A percentile compares a stretch with the other conserved stretches of the same genome.
phyloP scores from a whole-genome alignment of 148 eudicot genomes.

The Amaranthus cruentus region DNA sequence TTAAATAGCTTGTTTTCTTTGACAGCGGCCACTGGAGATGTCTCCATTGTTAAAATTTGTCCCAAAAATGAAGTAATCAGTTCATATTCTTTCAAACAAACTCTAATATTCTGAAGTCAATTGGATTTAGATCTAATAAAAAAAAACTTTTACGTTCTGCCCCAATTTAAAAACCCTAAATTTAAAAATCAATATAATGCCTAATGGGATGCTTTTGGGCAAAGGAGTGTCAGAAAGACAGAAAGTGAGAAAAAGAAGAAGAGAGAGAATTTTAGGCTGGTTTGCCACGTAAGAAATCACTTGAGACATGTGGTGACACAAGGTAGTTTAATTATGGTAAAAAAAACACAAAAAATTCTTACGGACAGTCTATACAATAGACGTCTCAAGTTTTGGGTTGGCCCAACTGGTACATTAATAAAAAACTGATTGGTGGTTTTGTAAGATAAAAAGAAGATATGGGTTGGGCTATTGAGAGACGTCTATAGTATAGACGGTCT shows the following conservation, averaged over 20 bases:
- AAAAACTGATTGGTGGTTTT: no score
- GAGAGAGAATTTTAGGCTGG: background rate
- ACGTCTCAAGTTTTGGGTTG: no score
- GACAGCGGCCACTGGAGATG: slow-evolving; percentile 22
- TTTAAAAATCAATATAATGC: background rate
- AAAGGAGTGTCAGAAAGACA: background rate
- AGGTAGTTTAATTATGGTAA: no score
- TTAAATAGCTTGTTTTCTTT: slow-evolving; percentile 46
- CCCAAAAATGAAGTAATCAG: slow-evolving; percentile 4
- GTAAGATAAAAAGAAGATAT: no score
- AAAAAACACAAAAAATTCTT: no score
- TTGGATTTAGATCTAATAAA: background rate
- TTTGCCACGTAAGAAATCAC: slow-evolving; percentile 15
- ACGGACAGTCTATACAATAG: no score
- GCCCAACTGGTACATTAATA: no score
- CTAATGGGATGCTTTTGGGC: background rate
- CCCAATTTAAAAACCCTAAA: no score
- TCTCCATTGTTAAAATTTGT: slow-evolving; percentile 17
- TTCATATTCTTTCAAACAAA: background rate
- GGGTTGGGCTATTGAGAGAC: no score
- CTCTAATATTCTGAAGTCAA: background rate
- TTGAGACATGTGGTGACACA: background rate
- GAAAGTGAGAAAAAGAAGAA: background rate
- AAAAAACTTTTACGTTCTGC: no score
- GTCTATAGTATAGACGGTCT: no score